Evolutionary conservation across 345 rosid species (phyloP), one percentile per base, ranked within the genome.

Genomic region (Fremontodendron californicum): DNA sequence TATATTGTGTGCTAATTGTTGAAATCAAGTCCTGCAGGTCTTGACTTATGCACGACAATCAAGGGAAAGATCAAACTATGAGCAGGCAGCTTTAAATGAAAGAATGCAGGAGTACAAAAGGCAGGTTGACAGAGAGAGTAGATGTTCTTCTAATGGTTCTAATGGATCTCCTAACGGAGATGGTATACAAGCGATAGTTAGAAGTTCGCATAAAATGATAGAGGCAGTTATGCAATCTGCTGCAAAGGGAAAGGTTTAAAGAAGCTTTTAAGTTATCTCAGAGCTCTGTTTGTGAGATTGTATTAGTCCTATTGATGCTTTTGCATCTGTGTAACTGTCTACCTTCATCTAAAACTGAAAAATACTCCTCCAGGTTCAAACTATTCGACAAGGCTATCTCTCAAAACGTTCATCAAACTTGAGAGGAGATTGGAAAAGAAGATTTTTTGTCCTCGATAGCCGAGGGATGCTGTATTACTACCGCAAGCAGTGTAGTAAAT

Each of bases 21-120:
- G 61, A 69, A 75, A 67, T 68, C 7, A 25, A 52, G 15, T 76
- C 63, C 85, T 78, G 25, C 80, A 96, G 99, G 98, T 94, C 80
- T 86, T 94, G 88, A 91, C 97, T 64, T 96, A 92, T 86, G 98
- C 99, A 9, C 94, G 92, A 73, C 98, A 96, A 84, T 92, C 98
- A 63, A 90, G 98, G 64, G 99, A 96, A 82, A 88, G 99, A 83
- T 90, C 99, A 74, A 96, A 91, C 74, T 92, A 94, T 83, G 99
- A 96, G 86, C 93, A 92, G 82, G 98, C 98, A 62, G 94, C 97
- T 80, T 95, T 96, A 54, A 86, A 80, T 81, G 97, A 96, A 79
- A 94, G 93, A 88, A 96, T 92, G 98, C 99, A 94, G 79, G 98
- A 96, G 78, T 96, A 87, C 84, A 91, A 87, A 86, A 89, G 98